Evolutionary conservation across 768 basidiomycete species (phyloP).

Genomic region (Trametes cinnabarina): DNA sequence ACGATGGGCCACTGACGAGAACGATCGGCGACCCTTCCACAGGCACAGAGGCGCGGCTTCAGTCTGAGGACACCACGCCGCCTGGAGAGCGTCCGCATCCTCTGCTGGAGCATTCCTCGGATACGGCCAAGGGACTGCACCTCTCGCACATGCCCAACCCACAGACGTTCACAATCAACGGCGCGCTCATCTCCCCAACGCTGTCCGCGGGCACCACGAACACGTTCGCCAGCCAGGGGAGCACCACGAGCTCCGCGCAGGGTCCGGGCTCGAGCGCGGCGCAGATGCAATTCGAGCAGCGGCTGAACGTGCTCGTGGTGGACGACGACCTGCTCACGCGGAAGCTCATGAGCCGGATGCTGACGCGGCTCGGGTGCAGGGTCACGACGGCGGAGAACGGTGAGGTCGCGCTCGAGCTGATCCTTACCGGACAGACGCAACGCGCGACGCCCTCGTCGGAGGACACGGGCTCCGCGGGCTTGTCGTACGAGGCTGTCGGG

Average conservation of each 20-base stretch:
- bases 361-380: conserved; percentile 73
- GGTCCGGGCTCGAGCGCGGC: conserved; percentile 6
- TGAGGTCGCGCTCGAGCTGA: conserved; percentile 69
- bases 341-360: conserved; percentile 74
- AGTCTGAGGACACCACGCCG: conserved; percentile 5
- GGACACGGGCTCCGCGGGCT: conserved; percentile 35
- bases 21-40: conserved; percentile 43
- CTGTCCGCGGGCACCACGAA: conserved; percentile 4
- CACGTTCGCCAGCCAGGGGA: conserved; percentile 9
- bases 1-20: conserved; percentile 37
- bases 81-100: conserved; percentile 13
- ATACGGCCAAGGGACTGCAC: conserved; percentile 18
- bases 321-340: conserved; percentile 83
- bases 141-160: conserved; percentile 26
- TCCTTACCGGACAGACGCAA: conserved; percentile 41
- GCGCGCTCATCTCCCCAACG: conserved; percentile 13
- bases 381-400: conserved; percentile 88
- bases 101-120: conserved; percentile 13
- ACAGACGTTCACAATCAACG: conserved; percentile 19
- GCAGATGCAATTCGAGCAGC: conserved; percentile 40
- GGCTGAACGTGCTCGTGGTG: conserved; percentile 70
- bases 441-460: conserved; percentile 29
- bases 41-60: conserved; percentile 26
- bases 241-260: conserved; percentile 2
- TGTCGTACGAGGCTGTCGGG: conserved; percentile 16